These are phyloP conservation scores for Fusarium anguioides DNA, from an alignment of 2,329 filamentous ascomycete genomes.

Conservation along the genomic window DNA sequence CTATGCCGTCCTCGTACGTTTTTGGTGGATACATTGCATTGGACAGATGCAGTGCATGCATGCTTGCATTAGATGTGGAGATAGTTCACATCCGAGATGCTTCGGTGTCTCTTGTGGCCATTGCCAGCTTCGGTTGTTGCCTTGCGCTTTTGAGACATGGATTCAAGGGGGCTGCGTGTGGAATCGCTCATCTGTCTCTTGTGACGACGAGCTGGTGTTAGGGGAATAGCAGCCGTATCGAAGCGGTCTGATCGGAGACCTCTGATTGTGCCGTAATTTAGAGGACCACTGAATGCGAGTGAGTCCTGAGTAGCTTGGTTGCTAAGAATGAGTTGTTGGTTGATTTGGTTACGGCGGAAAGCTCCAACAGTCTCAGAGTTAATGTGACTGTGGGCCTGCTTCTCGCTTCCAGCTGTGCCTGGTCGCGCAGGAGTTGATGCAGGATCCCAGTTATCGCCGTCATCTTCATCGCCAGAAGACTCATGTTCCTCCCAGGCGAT, in stretches of 20 bases:
- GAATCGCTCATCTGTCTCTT: conserved; percentile 60
- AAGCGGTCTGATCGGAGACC: conserved; percentile 75
- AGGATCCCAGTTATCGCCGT: conserved; percentile 61
- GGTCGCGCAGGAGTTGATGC: conserved; percentile 64
- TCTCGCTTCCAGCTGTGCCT: conserved; percentile 61
- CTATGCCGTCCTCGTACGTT: conserved; percentile 62
- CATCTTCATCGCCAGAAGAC: conserved; percentile 69
- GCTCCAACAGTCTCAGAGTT: conserved; percentile 77
- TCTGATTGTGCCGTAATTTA: conserved; percentile 69
- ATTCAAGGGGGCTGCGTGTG: conserved; percentile 62
- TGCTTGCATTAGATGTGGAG: conserved; percentile 57
- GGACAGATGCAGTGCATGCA: too few relatives aligned
- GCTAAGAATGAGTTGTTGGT: conserved; percentile 69
- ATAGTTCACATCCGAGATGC: conserved; percentile 66
- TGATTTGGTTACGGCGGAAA: conserved; percentile 77
- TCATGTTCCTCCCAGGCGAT: conserved; percentile 72
- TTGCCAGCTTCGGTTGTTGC: conserved; percentile 57
- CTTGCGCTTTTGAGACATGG: conserved; percentile 65
- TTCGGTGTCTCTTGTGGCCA: conserved; percentile 67
- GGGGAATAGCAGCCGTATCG: conserved; percentile 72
- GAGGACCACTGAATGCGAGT: conserved; percentile 69
- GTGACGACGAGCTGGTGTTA: conserved; percentile 73
- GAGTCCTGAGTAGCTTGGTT: conserved; percentile 71
- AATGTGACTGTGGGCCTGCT: conserved; percentile 67
- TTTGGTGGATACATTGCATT: too few relatives aligned